These are phyloP conservation scores for Auriscalpium microsporum DNA, from an alignment of 768 basidiomycete genomes.

Conservation along the genomic window DNA sequence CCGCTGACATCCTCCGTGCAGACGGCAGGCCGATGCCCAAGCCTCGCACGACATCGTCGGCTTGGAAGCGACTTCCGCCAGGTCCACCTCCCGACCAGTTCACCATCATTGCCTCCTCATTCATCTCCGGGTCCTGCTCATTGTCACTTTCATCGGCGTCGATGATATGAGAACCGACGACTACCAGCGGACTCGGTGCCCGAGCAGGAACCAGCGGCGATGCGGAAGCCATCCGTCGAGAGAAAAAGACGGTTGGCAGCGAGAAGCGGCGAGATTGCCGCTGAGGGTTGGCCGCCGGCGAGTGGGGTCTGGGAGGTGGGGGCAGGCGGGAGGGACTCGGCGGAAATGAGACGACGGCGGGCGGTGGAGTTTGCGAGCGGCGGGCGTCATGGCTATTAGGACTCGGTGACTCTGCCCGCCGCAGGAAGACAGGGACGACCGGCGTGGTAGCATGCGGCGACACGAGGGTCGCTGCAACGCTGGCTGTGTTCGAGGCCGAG, in stretches of 20 bases:
- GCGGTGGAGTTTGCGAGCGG: background rate
- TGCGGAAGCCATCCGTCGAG: background rate
- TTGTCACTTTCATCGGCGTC: background rate
- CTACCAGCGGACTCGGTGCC: background rate
- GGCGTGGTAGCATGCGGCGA: background rate
- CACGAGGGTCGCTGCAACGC: background rate
- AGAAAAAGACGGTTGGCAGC: constrained; percentile 8
- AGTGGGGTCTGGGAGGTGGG: background rate
- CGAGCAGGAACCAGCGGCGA: background rate
- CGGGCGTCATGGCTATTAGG: background rate
- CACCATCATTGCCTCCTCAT: background rate
- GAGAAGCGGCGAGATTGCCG: constrained; percentile 7
- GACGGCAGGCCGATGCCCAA: background rate
- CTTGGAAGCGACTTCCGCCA: background rate
- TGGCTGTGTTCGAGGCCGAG: background rate
- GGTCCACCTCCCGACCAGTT: background rate
- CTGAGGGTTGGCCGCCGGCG: too few relatives aligned
- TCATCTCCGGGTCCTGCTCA: background rate
- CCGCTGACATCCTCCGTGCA: too few relatives aligned
- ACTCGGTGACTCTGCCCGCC: background rate
- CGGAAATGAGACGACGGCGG: too few relatives aligned
- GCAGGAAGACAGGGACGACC: constrained; percentile 6
- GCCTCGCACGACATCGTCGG: background rate
- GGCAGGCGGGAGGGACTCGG: background rate
- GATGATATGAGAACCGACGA: background rate